These are phyloP conservation scores for Botrytis fabae DNA, from an alignment of 2,329 filamentous ascomycete genomes.

Conservation along the genomic window DNA sequence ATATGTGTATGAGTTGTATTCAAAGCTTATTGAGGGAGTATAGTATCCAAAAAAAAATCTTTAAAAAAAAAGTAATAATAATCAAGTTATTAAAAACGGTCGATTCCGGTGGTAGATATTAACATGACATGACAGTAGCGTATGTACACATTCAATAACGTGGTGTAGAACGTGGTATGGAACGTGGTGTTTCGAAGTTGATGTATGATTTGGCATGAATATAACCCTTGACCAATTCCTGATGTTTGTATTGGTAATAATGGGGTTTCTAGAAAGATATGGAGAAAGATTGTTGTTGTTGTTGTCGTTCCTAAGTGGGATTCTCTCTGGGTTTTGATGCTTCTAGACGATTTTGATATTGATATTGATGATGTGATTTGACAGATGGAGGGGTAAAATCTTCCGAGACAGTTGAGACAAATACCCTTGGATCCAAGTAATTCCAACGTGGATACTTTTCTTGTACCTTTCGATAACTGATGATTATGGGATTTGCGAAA, in stretches of 20 bases:
- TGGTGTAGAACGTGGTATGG: constrained; percentile 23
- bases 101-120: constrained; percentile 26
- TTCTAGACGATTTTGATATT: not conserved
- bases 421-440: not conserved
- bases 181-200: constrained; percentile 27
- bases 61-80: constrained; percentile 22
- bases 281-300: not conserved
- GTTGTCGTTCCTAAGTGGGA: constrained; percentile 14
- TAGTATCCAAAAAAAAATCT: constrained; percentile 15
- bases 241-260: not conserved
- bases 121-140: constrained; percentile 25
- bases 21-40: constrained; percentile 6
- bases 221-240: not conserved
- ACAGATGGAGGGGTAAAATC: constrained; percentile 10
- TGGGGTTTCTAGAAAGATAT: constrained; percentile 3
- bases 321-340: not conserved
- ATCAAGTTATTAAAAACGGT: constrained; percentile 22
- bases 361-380: constrained; percentile 8
- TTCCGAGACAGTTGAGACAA: constrained; percentile 1
- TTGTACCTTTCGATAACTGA: constrained; percentile 2
- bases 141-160: constrained; percentile 20
- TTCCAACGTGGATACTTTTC: not conserved
- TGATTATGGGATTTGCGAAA: not conserved
- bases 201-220: constrained; percentile 29
- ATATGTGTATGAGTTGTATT: constrained; percentile 8